Evolutionary conservation across 176 grass and related monocot species (phyloP), one percentile per base, ranked within the genome.

Genomic region (Bothriochloa decipiens): DNA sequence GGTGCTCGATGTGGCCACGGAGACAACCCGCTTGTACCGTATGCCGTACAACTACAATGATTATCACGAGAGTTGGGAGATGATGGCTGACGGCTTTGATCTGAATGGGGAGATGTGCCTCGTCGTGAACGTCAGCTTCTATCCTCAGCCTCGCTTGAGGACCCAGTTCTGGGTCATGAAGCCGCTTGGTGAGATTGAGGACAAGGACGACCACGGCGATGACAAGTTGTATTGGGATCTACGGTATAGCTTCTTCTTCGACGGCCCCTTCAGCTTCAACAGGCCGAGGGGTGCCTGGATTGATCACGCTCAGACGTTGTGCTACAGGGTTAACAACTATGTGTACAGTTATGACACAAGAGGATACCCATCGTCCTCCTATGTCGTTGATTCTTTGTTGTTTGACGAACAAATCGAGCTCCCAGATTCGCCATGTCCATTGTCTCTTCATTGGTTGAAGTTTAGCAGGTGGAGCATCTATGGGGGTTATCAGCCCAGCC

Each of bases 181-280:
- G 33, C 33, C 3, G 35, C 35, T 33, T 4, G 17, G 66, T 69
- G 66, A 39, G 35, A 8, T 22, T 5, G 3, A 22, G 0, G 66
- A 20, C 45, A 47, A 42, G 45, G 9, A 14, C 3, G 12, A 14
- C 12, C 17, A 35, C 10, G 8, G 37, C 0, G 66, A 17, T 1
- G 14, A 49, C 66, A 69, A 69, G 66, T 1, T 69, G 66, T 22
- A 39, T 9, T 69, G 66, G 66, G 33, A 68, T 37, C 33, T 68
- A 22, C 17, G 66, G 17, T 68, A 68, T 22, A 17, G 66, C 66
- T 68, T 68, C 33, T 18, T 37, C 66, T 1, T 68, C 0, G 17
- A 3, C 9, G 65, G 33, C 2, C 0, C 0, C 33, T 68, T 10
- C 33, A 0, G 0, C 18, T n/a, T 22, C 17, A 0, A 2, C 3